A percentile compares a stretch with the other conserved stretches of the same genome.
phyloP scores from a whole-genome alignment of 1,284 basidiomycete genomes.

The Tremellales sp. region DNA sequence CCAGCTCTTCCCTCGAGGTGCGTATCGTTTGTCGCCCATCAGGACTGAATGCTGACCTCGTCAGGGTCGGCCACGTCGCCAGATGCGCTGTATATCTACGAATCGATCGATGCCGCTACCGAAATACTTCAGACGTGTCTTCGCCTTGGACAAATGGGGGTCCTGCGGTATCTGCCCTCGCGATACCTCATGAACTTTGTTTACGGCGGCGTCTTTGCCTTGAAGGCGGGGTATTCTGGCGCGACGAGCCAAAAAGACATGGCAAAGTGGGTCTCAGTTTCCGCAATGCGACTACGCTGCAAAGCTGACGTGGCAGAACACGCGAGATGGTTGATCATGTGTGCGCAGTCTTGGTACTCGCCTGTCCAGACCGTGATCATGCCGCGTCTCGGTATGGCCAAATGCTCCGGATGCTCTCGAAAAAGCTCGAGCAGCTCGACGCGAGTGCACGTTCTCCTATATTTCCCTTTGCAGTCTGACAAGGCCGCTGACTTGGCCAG shows the following conservation, averaged over 20 bases:
- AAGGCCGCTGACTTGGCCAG: constrained; percentile 10
- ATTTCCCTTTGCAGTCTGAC: background rate
- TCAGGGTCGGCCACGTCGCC: constrained; percentile 44
- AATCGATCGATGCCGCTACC: constrained; percentile 45
- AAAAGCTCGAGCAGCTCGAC: constrained; percentile 40
- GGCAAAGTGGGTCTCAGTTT: constrained; percentile 21
- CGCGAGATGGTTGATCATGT: constrained; percentile 38
- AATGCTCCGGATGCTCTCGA: constrained; percentile 41
- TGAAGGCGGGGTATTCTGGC: constrained; percentile 43
- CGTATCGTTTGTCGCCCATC: no score
- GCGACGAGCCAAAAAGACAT: constrained; percentile 31
- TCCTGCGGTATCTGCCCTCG: constrained; percentile 41
- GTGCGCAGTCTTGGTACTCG: constrained; percentile 32
- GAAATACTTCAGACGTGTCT: constrained; percentile 45
- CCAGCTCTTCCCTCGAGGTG: constrained; percentile 34
- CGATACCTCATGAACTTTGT: constrained; percentile 45
- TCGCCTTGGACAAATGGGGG: constrained; percentile 38
- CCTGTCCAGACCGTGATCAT: constrained; percentile 42
- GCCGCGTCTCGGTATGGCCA: constrained; percentile 43
- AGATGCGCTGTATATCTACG: constrained; percentile 47
- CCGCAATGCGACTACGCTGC: background rate
- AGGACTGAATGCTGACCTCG: no score
- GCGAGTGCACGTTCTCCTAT: constrained; percentile 27
- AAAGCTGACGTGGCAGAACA: constrained; percentile 25
- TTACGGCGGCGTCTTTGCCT: constrained; percentile 42